Conservation (phyloP, 2,329 filamentous ascomycete genomes). For the Lasiodiplodia gonubiensis region DNA sequence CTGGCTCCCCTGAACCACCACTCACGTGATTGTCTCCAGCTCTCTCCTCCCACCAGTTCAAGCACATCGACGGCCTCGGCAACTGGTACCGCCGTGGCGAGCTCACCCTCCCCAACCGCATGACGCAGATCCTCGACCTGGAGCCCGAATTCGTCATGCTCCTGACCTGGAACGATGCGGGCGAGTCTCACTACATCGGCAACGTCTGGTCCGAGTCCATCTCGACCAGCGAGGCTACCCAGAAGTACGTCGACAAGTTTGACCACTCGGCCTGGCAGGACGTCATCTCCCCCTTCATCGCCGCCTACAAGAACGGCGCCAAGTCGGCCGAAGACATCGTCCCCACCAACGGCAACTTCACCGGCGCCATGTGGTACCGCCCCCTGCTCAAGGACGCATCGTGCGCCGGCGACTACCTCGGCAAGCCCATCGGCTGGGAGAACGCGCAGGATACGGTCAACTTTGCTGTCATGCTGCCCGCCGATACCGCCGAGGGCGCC, state of each 20-base stretch:
- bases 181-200: constrained; percentile 50
- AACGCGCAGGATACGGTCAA: constrained; percentile 24
- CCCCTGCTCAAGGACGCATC: constrained; percentile 18
- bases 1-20: constrained; percentile 13
- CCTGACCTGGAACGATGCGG: constrained; percentile 51
- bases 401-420: constrained; percentile 16
- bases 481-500: not conserved
- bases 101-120: constrained; percentile 42
- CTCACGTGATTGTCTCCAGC: not conserved
- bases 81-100: constrained; percentile 49
- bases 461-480: constrained; percentile 21
- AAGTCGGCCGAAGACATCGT: constrained; percentile 28
- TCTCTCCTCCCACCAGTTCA: constrained; percentile 48
- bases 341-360: constrained; percentile 17
- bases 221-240: constrained; percentile 34
- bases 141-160: constrained; percentile 48
- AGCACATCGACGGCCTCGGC: constrained; percentile 39
- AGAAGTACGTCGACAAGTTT: constrained; percentile 39
- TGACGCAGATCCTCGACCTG: constrained; percentile 38
- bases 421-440: constrained; percentile 17
- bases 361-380: constrained; percentile 23
- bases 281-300: constrained; percentile 45
- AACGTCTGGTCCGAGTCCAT: constrained; percentile 45
- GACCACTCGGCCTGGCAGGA: constrained; percentile 46
- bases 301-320: constrained; percentile 44